Evolutionary conservation across 2,329 filamentous ascomycete species (phyloP), one percentile per base, ranked within the genome.

Genomic region (Rasamsonia emersonii): DNA sequence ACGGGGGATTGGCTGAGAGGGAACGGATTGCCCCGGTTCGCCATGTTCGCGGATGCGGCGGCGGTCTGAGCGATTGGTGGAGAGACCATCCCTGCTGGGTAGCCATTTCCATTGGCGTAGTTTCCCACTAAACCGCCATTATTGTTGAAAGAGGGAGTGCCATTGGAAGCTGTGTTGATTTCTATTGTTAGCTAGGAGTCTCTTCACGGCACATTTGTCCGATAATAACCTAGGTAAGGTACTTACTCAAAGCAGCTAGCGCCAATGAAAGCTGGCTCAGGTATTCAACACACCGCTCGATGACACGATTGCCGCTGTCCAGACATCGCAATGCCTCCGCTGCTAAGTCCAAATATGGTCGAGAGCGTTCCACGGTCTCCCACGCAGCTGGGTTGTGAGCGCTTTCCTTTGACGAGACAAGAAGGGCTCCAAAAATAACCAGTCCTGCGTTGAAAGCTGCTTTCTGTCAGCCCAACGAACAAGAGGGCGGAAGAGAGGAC

Each of bases 361-460:
- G 34, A 8, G 25, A 30, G 30, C 30, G 36, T 13, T 29, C 42
- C 9, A 33, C 39, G 16, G 27, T 35, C 25, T 11, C 35, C 37
- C 24, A 37, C 24, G 18, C 18, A 36, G 25, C 24, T 11, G 10
- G 15, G 15, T 29, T 38, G 37, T 34, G 25, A 19, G 16, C 27
- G n/a, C 21, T 24, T 21, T 36, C 30, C 26, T 23, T 32, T 31
- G 31, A 39, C n/a, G 29, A 49, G 5, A 39, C 39, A 24, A 52
- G 37, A 7, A 54, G 36, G 5, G 40, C 38, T 6, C 50, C 50
- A 21, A 58, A 50, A 8, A 61, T 46, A 0, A 56, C 49, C 3
- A 60, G 45, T 7, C 53, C 55, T 2, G 54, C 50, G 23, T 59
- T 45, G 35, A 53, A 50, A 20, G 56, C 51, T 59, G 7, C 25